Evolutionary conservation across 202 grass and related monocot genomes (phyloP), one percentile per base, ranked within the genome.

Genomic region (Hordeum pubiflorum): DNA sequence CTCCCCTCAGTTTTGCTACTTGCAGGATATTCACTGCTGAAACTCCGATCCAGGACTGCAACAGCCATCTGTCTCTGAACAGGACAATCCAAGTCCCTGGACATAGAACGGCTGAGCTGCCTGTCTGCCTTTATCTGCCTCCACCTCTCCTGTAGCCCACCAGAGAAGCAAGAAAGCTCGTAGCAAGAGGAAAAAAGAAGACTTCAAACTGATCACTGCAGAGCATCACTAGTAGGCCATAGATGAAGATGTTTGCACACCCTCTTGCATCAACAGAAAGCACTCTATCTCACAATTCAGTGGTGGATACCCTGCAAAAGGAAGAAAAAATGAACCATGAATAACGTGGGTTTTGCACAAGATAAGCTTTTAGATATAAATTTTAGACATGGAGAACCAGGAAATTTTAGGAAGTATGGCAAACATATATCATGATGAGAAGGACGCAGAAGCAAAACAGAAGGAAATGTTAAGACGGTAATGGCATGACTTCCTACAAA

Each of bases 11-110:
- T 75, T 82, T 77, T 83, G 46, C 69, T 91, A 58, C 77, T 93
- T 36, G 84, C 80, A 75, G 88, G 76, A 76, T 87, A 98, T 23
- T 95, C 90, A 76, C 85, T 91, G 80, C 89, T 91, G 32, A 99
- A 70, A 71, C 85, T 81, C 62, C 80, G 92, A 75, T 90, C 87
- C 54, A 99, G 71, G 29, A 96, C 81, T 70, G 89, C 87, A 75
- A 96, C 89, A 74, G 97, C 92, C 92, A 99, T 96, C 85, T 93
- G 96, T 65, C 92, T 99, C 81, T 93, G 89, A 77, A 96, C 89
- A 82, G 97, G 90, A 79, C 91, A 91, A 40, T 93, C 85, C 85
- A 87, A 89, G 79, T 91, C 89, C 81, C 80, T 88, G 78, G 87
- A 87, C 90, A 99, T 91, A 61, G 77, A 89, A 82, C 58, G 56